Conservation (phyloP, 257 asterid species). For the Fraxinus excelsior region DNA sequence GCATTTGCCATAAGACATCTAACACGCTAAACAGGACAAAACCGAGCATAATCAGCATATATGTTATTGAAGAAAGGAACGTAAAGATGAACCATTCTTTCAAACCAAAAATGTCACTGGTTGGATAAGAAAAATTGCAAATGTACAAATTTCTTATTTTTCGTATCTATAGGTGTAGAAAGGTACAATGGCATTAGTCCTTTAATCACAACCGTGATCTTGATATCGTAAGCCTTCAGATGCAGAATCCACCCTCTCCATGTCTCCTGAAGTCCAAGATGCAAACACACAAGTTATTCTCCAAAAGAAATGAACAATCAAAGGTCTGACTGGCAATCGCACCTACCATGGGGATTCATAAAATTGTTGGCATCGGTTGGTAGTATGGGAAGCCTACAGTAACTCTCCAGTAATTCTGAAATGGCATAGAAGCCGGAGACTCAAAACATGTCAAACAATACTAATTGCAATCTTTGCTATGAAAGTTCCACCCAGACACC, state of each 20-base stretch:
- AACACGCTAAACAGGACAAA: not conserved
- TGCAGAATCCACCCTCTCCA: conserved; percentile 55
- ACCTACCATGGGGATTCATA: conserved; percentile 64
- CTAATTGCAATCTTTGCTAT: too few relatives aligned
- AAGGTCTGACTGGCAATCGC: conserved; percentile 19
- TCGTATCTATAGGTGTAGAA: conserved; percentile 18
- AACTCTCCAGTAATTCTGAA: conserved; percentile 68
- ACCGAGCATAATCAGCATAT: not conserved
- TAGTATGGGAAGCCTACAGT: conserved; percentile 60
- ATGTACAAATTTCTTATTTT: not conserved
- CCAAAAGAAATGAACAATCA: conserved; percentile 2
- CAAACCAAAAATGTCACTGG: too few relatives aligned
- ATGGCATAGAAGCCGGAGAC: conserved; percentile 11
- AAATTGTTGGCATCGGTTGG: conserved; percentile 55
- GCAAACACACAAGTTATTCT: conserved; percentile 13
- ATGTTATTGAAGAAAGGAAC: not conserved
- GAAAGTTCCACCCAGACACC: not conserved
- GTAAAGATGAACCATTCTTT: not conserved
- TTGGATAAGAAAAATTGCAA: not conserved
- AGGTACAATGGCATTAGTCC: conserved; percentile 28
- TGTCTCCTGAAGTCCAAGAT: conserved; percentile 45
- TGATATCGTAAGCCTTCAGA: conserved; percentile 52
- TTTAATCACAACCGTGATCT: conserved; percentile 54
- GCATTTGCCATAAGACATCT: not conserved
- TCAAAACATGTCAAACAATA: too few relatives aligned